Evolutionary conservation across 2,329 filamentous ascomycete species (phyloP), one percentile per base, ranked within the genome.

Genomic region (Penicillium vulpinum): DNA sequence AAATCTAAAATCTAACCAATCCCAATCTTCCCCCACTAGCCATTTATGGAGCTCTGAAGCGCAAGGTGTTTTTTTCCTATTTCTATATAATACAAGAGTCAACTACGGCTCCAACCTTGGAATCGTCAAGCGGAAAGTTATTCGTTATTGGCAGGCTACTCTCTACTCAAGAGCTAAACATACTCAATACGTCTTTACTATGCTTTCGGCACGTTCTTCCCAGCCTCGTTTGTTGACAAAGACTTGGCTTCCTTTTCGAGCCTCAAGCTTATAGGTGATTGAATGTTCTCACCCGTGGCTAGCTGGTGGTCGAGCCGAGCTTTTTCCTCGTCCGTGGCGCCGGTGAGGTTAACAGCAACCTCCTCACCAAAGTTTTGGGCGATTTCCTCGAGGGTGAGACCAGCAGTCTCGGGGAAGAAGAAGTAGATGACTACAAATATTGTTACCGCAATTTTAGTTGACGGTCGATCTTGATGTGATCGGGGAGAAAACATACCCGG

Each of bases 331-430:
- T 78, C 78, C 0, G 74, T 75, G 0, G 75, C 73, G 60, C 79
- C 75, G 4, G 75, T 78, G 7, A 80, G 64, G 43, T 78, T 70
- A 4, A 81, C 75, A 0, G 78, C 78, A 7, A 82, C 78, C 24
- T 82, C 79, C 48, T 83, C 80, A 7, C 80, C 81, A 52, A 83
- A 81, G 49, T 75, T 75, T 52, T 73, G 66, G 15, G 71, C 75
- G 24, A 81, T 76, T 58, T 81, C 78, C 56, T 81, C 79, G 10
- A 81, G 65, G 0, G 76, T 77, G 39, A 80, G 64, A 13, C 69
- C 68, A 3, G 75, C 75, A 4, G 76, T 78, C 58, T 78, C 76
- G 1, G 76, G 76, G 62, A 70, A 78, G 66, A 73, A 80, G 62
- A 78, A 75, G 63, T 79, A 80, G 43, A 78, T 73, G 16, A 75